Evolutionary conservation across 164 flowering plant genomes (phyloP), one percentile per base, ranked within the genome.

Genomic region (Platanus orientalis): DNA sequence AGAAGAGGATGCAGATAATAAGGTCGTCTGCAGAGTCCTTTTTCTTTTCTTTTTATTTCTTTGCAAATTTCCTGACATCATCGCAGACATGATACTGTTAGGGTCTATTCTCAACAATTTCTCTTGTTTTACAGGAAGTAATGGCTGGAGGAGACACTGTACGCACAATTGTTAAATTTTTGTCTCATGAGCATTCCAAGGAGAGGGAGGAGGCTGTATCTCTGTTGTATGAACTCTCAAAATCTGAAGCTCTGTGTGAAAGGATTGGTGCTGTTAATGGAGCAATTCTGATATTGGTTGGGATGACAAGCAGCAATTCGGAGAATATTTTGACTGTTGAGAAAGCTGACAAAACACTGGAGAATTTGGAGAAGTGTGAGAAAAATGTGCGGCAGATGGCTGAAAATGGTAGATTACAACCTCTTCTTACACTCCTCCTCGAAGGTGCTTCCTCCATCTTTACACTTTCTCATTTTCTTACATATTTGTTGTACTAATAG

Each of bases 341-440:
- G 73, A 91, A 78, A 67, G 99, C 97, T 66, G 96, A 89, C 12
- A 80, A 71, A 69, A 89, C 96, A 39, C 81, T 94, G 57, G 90
- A 83, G 64, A 94, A 94, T 78, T 79, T 94, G 71, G 96, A 78
- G 69, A 82, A 57, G 61, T 83, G 79, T 63, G 97, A 91, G 76
- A 86, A 76, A 68, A 91, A 94, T 83, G 92, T 94, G 59, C 72
- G 74, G 61, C 96, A 91, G 79, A 91, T 94, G 99, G 99, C 99
- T 75, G 96, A 84, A 69, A 82, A 77, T 83, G 97, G 99, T 61
- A 80, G 96, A 84, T 66, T 94, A 69, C 87, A 84, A 68, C 99
- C 99, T 61, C 96, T 94, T 60, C 79, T 92, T 44, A 78, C 72
- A 2, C 74, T 83, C 32, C 71, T 94, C 1, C 96, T 91, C 64